Percentiles rank a stretch among this genome's conserved stretches.
These are phyloP conservation scores for Erythrophleum ivorense DNA, from an alignment of 331 rosid species.

Conservation along the genomic window DNA sequence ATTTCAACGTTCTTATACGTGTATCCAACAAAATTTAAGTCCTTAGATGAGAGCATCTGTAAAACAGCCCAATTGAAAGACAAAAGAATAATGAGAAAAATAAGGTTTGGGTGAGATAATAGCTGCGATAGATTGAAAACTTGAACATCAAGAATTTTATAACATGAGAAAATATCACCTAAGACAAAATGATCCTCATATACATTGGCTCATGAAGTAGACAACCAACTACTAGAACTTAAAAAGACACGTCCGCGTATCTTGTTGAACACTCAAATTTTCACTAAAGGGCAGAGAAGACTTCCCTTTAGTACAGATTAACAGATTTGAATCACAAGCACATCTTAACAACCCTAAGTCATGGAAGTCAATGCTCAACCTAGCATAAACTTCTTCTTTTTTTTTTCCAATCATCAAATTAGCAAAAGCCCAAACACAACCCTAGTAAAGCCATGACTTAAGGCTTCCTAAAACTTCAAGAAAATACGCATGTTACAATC, in stretches of 20 bases:
- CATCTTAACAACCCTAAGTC: neutral
- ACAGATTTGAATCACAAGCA: slow-evolving; percentile 4
- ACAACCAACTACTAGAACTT: slow-evolving; percentile 3
- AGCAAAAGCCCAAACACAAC: slow-evolving; percentile 10
- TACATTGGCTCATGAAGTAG: slow-evolving; percentile 16
- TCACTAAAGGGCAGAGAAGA: neutral
- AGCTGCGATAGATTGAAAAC: neutral
- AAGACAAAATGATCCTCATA: neutral
- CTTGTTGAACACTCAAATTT: neutral
- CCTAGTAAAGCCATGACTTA: neutral
- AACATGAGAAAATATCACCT: neutral
- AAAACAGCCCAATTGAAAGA: slow-evolving; percentile 28
- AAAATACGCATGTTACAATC: neutral
- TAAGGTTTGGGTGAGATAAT: neutral
- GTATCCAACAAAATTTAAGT: slow-evolving; percentile 92
- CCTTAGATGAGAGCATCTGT: slow-evolving; percentile 99
- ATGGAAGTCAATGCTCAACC: neutral
- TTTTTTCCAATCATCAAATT: neutral
- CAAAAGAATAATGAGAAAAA: slow-evolving; percentile 10
- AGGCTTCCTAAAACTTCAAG: neutral
- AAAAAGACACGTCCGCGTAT: neutral
- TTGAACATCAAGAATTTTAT: neutral
- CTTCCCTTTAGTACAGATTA: no score
- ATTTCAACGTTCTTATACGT: slow-evolving; percentile 95
- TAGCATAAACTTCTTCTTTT: neutral